Conservation (phyloP, 345 rosid genomes). For the Dovyalis caffra region DNA sequence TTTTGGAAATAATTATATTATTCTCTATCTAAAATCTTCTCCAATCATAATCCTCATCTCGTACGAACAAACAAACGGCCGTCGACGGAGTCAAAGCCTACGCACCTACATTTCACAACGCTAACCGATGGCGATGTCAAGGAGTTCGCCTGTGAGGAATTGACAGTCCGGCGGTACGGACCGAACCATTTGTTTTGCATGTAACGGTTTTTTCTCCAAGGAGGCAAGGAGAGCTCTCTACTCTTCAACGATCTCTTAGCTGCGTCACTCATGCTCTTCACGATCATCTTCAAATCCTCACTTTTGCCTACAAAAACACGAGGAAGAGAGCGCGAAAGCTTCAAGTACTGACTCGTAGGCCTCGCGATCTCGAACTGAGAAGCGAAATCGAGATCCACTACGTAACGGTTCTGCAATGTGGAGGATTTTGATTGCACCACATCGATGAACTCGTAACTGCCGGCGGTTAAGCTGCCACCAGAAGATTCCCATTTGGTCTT, state of each 20-base stretch:
- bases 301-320: slow-evolving; percentile 52
- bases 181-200: slow-evolving; percentile 91
- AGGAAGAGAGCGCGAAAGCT: slow-evolving; percentile 47
- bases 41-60: slow-evolving; percentile 25
- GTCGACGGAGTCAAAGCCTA: slow-evolving; percentile 61
- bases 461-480: slow-evolving; percentile 53
- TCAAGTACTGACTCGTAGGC: slow-evolving; percentile 59
- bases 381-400: slow-evolving; percentile 74
- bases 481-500: slow-evolving; percentile 77
- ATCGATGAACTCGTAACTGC: slow-evolving; percentile 84
- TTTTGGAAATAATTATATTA: neutral
- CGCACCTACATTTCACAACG: slow-evolving; percentile 55
- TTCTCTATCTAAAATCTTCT: neutral
- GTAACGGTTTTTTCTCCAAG: slow-evolving; percentile 91
- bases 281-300: slow-evolving; percentile 63
- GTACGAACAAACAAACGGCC: slow-evolving; percentile 50
- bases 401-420: slow-evolving; percentile 39
- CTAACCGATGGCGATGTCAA: slow-evolving; percentile 26
- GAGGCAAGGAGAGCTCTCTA: slow-evolving; percentile 63
- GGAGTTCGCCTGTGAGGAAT: slow-evolving; percentile 24
- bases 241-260: slow-evolving; percentile 64
- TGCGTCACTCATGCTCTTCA: slow-evolving; percentile 54
- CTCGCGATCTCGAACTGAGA: slow-evolving; percentile 83
- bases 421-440: slow-evolving; percentile 36
- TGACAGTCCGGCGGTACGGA: slow-evolving; percentile 59